These are phyloP conservation scores for Leccinum holopus DNA, from an alignment of 1,284 basidiomycete genomes.

Conservation along the genomic window DNA sequence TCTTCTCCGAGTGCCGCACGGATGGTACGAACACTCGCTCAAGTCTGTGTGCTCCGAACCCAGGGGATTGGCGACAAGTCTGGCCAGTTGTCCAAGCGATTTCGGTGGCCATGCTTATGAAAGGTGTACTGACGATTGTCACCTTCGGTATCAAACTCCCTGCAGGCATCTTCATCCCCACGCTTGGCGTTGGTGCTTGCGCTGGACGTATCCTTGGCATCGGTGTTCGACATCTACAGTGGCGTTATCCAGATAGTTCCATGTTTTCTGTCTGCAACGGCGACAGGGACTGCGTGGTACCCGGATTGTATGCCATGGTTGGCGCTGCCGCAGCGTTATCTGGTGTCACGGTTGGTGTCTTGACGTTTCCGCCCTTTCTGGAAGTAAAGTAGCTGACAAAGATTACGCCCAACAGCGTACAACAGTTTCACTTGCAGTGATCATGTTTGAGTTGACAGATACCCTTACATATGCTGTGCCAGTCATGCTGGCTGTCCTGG, in stretches of 20 bases:
- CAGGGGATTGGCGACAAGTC: constrained; percentile 56
- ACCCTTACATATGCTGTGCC: constrained; percentile 95
- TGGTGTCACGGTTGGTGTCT: constrained; percentile 72
- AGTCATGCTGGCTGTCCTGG: constrained; percentile 87
- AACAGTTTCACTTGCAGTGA: constrained; percentile 92
- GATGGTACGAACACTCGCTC: constrained; percentile 56
- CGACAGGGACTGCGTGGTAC: constrained; percentile 71
- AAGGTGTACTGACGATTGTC: constrained; percentile 81
- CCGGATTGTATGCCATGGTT: constrained; percentile 90
- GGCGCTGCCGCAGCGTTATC: constrained; percentile 87
- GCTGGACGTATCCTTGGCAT: constrained; percentile 90
- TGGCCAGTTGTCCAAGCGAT: constrained; percentile 70
- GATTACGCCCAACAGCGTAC: constrained; percentile 54
- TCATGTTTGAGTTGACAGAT: constrained; percentile 98
- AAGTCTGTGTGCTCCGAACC: constrained; percentile 71
- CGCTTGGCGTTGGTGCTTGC: constrained; percentile 95
- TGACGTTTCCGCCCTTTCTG: not conserved
- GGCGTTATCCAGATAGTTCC: constrained; percentile 57
- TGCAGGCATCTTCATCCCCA: constrained; percentile 97
- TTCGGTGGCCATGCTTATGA: constrained; percentile 62
- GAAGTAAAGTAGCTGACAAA: constrained; percentile 13
- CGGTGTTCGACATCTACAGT: constrained; percentile 76
- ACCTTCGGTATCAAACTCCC: constrained; percentile 85
- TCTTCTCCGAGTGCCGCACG: constrained; percentile 83
- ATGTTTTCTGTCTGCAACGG: constrained; percentile 69